These are phyloP conservation scores for Ceratocystis colombiana DNA, from an alignment of 2,329 filamentous ascomycete genomes.

Conservation along the genomic window DNA sequence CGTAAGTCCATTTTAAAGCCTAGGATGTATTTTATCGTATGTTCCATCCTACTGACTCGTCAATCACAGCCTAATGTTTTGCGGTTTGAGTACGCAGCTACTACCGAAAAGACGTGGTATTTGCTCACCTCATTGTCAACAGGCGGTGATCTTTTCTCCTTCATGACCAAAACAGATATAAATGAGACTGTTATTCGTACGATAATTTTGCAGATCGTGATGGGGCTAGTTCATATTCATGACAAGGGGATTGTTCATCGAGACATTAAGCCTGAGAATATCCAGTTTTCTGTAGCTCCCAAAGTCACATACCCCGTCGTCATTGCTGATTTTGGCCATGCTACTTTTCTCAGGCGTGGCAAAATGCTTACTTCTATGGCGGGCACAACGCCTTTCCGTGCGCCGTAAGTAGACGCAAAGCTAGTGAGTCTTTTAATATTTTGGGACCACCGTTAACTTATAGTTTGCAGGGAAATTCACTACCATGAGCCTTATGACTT, in stretches of 20 bases:
- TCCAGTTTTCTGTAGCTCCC: constrained; percentile 41
- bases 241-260: constrained; percentile 42
- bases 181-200: constrained; percentile 26
- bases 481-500: constrained; percentile 30
- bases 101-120: constrained; percentile 32
- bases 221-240: constrained; percentile 41
- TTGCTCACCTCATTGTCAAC: constrained; percentile 49
- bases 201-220: constrained; percentile 41
- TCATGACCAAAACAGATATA: constrained; percentile 30
- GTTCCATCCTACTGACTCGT: constrained; percentile 1
- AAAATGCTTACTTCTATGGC: constrained; percentile 37
- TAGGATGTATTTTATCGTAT: background rate
- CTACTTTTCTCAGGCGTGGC: constrained; percentile 36
- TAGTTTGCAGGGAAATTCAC: constrained; percentile 36
- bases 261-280: constrained; percentile 47
- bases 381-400: constrained; percentile 41
- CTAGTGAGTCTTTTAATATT: background rate
- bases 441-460: background rate
- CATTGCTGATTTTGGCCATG: constrained; percentile 45
- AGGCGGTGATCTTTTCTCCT: constrained; percentile 45
- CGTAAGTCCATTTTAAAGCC: constrained; percentile 34
- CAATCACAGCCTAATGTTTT: constrained; percentile 21
- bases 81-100: constrained; percentile 14
- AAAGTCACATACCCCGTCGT: constrained; percentile 39
- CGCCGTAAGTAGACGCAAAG: constrained; percentile 38